Percentiles rank a stretch among this genome's conserved stretches.
phyloP scores from a whole-genome alignment of 164 flowering plant genomes.

The Dillenia turbinata region DNA sequence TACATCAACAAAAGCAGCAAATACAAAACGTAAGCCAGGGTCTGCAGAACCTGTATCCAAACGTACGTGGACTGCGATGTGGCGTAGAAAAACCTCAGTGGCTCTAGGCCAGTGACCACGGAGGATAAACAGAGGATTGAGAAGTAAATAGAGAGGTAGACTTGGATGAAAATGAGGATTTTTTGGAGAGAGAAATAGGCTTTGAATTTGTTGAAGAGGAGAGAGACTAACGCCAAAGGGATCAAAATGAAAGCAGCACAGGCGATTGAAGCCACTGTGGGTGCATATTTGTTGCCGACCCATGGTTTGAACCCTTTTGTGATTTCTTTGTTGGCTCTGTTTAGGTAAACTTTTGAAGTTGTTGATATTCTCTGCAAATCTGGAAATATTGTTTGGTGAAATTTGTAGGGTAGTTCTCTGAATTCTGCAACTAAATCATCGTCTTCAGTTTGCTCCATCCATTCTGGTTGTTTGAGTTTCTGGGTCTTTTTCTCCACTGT shows the following conservation, averaged over 20 bases:
- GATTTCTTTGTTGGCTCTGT: conserved; percentile 59
- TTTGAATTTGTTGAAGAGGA: conserved; percentile 58
- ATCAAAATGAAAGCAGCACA: conserved; percentile 63
- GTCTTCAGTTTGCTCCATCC: conserved; percentile 45
- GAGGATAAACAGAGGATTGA: conserved; percentile 64
- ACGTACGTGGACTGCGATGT: conserved; percentile 71
- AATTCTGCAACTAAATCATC: conserved; percentile 59
- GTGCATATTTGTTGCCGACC: conserved; percentile 72
- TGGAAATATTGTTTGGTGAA: conserved; percentile 65
- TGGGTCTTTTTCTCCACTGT: conserved; percentile 14
- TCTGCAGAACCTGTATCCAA: conserved; percentile 68
- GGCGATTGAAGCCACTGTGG: conserved; percentile 47
- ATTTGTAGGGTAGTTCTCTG: conserved; percentile 62
- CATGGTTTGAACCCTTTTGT: conserved; percentile 65
- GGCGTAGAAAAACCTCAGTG: conserved; percentile 68
- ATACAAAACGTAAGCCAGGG: conserved; percentile 71
- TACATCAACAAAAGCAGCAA: conserved; percentile 71
- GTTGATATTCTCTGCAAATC: conserved; percentile 70
- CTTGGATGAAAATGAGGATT: conserved; percentile 68
- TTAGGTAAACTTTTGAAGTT: conserved; percentile 62
- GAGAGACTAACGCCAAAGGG: conserved; percentile 71
- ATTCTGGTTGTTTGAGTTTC: conserved; percentile 15
- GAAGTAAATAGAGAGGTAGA: conserved; percentile 86
- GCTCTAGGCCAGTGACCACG: conserved; percentile 71
- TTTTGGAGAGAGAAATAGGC: conserved; percentile 79